Evolutionary conservation across 495 filamentous ascomycete genomes (phyloP).

Genomic region (Podospora comata): DNA sequence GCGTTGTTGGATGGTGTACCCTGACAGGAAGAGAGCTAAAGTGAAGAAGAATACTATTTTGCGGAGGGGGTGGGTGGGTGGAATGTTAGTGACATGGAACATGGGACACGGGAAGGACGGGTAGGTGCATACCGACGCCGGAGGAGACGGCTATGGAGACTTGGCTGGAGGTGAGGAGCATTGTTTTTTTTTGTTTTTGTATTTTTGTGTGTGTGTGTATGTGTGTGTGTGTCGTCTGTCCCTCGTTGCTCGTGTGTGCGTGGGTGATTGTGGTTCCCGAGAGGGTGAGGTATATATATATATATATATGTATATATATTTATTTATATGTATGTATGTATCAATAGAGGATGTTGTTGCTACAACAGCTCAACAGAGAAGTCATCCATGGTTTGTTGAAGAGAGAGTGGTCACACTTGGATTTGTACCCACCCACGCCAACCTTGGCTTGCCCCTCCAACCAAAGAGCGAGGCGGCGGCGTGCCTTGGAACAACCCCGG

Average conservation of each 20-base stretch:
- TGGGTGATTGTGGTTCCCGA: background rate
- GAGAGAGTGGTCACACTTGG: too few species aligned
- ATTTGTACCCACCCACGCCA: background rate
- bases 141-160: conserved; percentile 51
- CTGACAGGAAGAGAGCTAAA: conserved; percentile 50
- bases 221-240: background rate
- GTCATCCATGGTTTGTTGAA: background rate
- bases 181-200: conserved; percentile 14
- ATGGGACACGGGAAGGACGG: conserved; percentile 6
- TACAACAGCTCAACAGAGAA: background rate
- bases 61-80: conserved; percentile 32
- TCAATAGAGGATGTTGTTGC: background rate
- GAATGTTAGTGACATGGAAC: conserved; percentile 14
- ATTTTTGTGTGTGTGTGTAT: background rate
- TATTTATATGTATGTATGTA: background rate
- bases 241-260: background rate
- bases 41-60: conserved; percentile 49
- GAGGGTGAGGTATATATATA: background rate
- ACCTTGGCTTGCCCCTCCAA: background rate
- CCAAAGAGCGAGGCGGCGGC: background rate
- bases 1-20: conserved; percentile 54
- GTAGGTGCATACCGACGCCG: conserved; percentile 42
- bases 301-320: background rate
- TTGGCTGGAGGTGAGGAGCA: conserved; percentile 53
- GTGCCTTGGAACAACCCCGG: conserved; percentile 1